phyloP scores from a whole-genome alignment of 2,329 filamentous ascomycete genomes.

The Diplodia intermedia region DNA sequence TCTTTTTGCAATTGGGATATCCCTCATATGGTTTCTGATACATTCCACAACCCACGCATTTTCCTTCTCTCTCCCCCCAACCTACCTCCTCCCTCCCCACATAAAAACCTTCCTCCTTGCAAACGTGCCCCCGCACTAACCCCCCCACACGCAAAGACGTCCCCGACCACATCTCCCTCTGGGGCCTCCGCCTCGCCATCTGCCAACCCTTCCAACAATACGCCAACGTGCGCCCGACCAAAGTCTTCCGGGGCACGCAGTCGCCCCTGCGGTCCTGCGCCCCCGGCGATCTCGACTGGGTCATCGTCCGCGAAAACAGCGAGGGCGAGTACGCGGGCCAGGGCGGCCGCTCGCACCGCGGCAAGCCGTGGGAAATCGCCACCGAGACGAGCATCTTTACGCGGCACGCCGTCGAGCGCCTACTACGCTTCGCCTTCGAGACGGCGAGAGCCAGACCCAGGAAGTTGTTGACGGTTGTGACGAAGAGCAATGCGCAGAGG shows the following conservation, averaged over 20 bases:
- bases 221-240: conserved; percentile 65
- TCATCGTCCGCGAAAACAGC: conserved; percentile 71
- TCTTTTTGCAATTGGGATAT: neutral
- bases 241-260: conserved; percentile 65
- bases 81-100: too few relatives aligned
- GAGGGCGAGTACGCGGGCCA: conserved; percentile 72
- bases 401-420: conserved; percentile 63
- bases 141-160: conserved; percentile 49
- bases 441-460: conserved; percentile 63
- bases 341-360: conserved; percentile 66
- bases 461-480: conserved; percentile 68
- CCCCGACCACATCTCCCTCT: conserved; percentile 64
- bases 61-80: too few relatives aligned
- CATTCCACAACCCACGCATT: too few relatives aligned
- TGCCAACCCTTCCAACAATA: conserved; percentile 64
- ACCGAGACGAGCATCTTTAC: conserved; percentile 71
- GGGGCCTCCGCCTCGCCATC: conserved; percentile 63
- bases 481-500: conserved; percentile 70
- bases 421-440: conserved; percentile 70
- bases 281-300: conserved; percentile 69
- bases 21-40: too few relatives aligned
- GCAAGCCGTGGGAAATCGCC: conserved; percentile 65
- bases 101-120: too few relatives aligned
- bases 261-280: conserved; percentile 61
- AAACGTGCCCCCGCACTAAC: conserved; percentile 4